Base-by-base conservation (phyloP, 2,329 filamentous ascomycete genomes). In the Xenoacremonium recifei region DNA sequence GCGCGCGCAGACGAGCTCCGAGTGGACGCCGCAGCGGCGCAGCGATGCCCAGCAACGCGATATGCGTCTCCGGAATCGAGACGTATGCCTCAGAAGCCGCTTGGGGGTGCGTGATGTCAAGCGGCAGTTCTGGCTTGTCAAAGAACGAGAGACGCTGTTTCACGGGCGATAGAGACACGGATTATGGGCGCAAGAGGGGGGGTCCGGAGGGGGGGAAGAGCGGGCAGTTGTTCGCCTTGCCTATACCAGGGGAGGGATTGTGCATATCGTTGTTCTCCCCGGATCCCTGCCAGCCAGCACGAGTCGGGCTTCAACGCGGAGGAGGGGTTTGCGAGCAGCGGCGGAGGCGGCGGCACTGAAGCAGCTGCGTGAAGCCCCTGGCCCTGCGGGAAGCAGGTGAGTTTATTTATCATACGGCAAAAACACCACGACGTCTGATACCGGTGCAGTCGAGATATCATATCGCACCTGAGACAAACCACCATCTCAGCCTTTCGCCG, bases 401-500 rank as follows among this genome's bases (percentile, higher is more conserved):
- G n/a, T n/a, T n/a, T n/a, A n/a, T n/a, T n/a, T n/a, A n/a, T n/a
- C n/a, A n/a, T n/a, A n/a, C n/a, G n/a, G n/a, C n/a, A n/a, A n/a
- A n/a, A n/a, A n/a, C n/a, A n/a, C n/a, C n/a, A n/a, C n/a, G n/a
- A n/a, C n/a, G n/a, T n/a, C n/a, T n/a, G n/a, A n/a, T n/a, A n/a
- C n/a, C n/a, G n/a, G n/a, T n/a, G n/a, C n/a, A n/a, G n/a, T n/a
- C n/a, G n/a, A n/a, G n/a, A n/a, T n/a, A n/a, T n/a, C n/a, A n/a
- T n/a, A n/a, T n/a, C n/a, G n/a, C n/a, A n/a, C n/a, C n/a, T n/a
- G 13, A 27, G 9, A 27, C 23, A 13, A n/a, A 13, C 15, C 9
- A 11, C 16, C 32, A 31, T 40, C 51, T 56, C 46, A 47, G 49
- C 51, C 53, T 49, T 53, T 43, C 52, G 47, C 54, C 52, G 46